Conservation (phyloP, 257 asterid species). For the Galeopsis tetrahit region DNA sequence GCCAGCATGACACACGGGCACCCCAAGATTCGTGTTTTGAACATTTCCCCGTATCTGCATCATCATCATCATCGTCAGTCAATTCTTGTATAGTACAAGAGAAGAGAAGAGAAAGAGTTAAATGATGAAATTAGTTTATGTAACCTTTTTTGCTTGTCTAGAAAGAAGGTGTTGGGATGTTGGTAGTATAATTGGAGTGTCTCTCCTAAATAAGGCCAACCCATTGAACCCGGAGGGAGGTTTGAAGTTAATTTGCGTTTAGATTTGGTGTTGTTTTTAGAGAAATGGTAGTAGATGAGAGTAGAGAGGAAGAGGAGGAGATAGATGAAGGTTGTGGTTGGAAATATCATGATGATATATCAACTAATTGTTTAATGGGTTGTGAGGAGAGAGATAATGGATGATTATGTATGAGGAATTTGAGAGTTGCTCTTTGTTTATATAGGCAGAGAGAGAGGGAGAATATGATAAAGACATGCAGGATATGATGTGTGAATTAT, state of each 20-base stretch:
- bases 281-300: constrained; percentile 44
- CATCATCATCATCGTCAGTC: not conserved
- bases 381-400: not conserved
- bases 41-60: constrained; percentile 72
- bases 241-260: constrained; percentile 32
- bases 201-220: constrained; percentile 77
- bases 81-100: too few relatives aligned
- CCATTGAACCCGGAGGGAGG: constrained; percentile 87
- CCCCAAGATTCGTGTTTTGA: constrained; percentile 79
- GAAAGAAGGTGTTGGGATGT: constrained; percentile 67
- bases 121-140: too few relatives aligned
- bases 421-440: constrained; percentile 14
- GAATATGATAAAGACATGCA: too few relatives aligned
- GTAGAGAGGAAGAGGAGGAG: constrained; percentile 55
- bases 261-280: constrained; percentile 34
- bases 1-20: constrained; percentile 86
- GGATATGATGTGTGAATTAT: too few relatives aligned
- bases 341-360: constrained; percentile 22
- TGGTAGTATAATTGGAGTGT: constrained; percentile 78
- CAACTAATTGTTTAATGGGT: not conserved
- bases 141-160: constrained; percentile 63
- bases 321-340: constrained; percentile 30
- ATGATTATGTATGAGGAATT: constrained; percentile 20
- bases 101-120: too few relatives aligned
- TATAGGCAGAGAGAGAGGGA: not conserved